Evolutionary conservation across 176 grass and related monocot species (phyloP).

Genomic region (Eleusine indica): DNA sequence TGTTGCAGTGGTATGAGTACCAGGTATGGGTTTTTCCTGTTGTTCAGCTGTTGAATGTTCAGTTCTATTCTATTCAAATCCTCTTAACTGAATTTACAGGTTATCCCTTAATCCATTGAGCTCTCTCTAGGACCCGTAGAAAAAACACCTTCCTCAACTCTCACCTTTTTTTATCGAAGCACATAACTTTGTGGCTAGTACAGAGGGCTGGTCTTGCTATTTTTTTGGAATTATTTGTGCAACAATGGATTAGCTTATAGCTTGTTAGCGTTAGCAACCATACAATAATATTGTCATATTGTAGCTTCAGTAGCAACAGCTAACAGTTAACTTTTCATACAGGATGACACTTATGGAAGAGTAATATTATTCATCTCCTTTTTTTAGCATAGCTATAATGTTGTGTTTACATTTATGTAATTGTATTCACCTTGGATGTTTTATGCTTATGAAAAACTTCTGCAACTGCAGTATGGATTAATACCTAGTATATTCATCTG

Average conservation of each 20-base stretch:
- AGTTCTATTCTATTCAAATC: conserved; percentile 7
- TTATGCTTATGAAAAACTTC: conserved; percentile 12
- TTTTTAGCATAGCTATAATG: neutral
- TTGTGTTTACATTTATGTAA: neutral
- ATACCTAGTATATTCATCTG: neutral
- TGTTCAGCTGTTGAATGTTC: conserved; percentile 7
- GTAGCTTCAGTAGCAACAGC: neutral
- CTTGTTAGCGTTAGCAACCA: neutral
- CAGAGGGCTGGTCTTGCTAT: no score
- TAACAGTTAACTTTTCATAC: neutral
- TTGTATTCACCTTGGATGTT: conserved; percentile 5
- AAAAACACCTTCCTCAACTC: neutral
- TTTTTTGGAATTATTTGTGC: no score
- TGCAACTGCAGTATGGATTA: conserved; percentile 18
- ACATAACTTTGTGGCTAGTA: neutral
- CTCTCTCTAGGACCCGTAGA: conserved; percentile 7
- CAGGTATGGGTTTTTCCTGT: conserved; percentile 41
- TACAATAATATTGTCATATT: neutral
- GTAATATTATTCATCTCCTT: neutral
- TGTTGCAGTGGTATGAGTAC: conserved; percentile 67
- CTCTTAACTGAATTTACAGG: neutral
- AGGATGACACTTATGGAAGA: neutral
- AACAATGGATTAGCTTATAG: no score
- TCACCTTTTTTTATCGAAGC: neutral
- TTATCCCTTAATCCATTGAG: no score